phyloP scores from a whole-genome alignment of 768 basidiomycete genomes.

The Kwoniella europaea region DNA sequence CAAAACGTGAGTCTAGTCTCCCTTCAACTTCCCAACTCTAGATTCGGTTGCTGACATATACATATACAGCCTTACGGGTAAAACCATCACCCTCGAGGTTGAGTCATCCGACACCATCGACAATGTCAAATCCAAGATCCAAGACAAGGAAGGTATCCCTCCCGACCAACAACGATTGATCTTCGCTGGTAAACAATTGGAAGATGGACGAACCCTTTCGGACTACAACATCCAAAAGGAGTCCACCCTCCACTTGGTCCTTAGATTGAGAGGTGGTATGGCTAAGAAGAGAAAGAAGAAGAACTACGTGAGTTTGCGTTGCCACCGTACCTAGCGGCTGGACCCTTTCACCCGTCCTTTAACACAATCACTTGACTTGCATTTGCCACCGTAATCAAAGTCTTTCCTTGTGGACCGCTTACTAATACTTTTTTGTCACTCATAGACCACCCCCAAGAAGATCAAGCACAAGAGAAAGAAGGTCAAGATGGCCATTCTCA shows the following conservation, averaged over 20 bases:
- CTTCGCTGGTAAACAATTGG: slow-evolving; percentile 99
- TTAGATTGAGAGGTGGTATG: slow-evolving; percentile 97
- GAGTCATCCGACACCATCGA: slow-evolving; percentile 55
- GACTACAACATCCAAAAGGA: slow-evolving; percentile 81
- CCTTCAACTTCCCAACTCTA: no score
- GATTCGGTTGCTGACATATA: no score
- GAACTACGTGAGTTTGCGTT: slow-evolving; percentile 75
- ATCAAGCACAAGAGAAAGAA: slow-evolving; percentile 99
- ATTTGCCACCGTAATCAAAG: neutral
- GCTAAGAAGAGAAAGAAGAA: slow-evolving; percentile 99
- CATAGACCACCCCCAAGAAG: slow-evolving; percentile 86
- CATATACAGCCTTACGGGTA: slow-evolving; percentile 39
- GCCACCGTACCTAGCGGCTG: neutral
- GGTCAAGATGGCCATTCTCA: slow-evolving; percentile 99
- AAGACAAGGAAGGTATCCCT: slow-evolving; percentile 88
- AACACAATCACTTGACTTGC: no score
- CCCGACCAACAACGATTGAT: slow-evolving; percentile 93
- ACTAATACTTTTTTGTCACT: neutral
- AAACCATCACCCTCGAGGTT: slow-evolving; percentile 48
- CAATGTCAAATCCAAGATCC: slow-evolving; percentile 62
- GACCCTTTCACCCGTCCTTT: no score
- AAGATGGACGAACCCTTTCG: slow-evolving; percentile 86
- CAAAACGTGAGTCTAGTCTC: slow-evolving; percentile 72
- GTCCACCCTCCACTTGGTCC: slow-evolving; percentile 95
- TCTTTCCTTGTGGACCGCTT: neutral